Conservation (phyloP, 2,329 filamentous ascomycete genomes). For the Monosporascus sp. region DNA sequence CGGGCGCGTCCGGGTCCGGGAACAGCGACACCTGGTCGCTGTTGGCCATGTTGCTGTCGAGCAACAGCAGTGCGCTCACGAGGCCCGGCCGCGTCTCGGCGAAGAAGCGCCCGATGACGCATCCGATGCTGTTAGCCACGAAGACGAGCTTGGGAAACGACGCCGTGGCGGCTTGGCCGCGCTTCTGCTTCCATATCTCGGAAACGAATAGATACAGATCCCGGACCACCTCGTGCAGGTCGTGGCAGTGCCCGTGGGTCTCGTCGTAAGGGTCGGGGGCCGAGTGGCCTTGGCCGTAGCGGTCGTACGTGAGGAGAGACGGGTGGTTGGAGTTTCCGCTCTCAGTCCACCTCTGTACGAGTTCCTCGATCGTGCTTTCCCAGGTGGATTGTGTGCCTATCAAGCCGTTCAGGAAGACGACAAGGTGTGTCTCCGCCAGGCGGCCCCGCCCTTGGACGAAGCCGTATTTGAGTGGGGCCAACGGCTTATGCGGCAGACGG, state of each 20-base stretch:
- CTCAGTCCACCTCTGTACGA: constrained; percentile 6
- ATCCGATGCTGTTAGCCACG: constrained; percentile 48
- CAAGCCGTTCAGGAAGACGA: constrained; percentile 25
- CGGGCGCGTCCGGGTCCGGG: constrained; percentile 45
- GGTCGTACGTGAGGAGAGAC: constrained; percentile 49
- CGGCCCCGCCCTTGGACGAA: constrained; percentile 10
- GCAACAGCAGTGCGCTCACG: constrained; percentile 42
- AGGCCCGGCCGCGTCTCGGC: constrained; percentile 39
- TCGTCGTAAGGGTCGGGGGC: constrained; percentile 43
- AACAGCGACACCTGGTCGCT: constrained; percentile 50
- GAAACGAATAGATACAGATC: constrained; percentile 40
- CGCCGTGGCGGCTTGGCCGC: neutral
- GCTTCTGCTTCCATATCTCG: constrained; percentile 30
- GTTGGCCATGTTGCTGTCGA: constrained; percentile 55
- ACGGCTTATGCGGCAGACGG: constrained; percentile 14
- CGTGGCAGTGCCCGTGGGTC: constrained; percentile 40
- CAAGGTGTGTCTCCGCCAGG: constrained; percentile 9
- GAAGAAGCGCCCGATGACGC: constrained; percentile 46
- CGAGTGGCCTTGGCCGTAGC: constrained; percentile 49
- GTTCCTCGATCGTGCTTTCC: constrained; percentile 13
- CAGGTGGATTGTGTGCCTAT: constrained; percentile 20
- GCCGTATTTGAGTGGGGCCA: constrained; percentile 11
- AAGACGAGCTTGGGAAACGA: constrained; percentile 35
- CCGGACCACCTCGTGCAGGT: constrained; percentile 35
- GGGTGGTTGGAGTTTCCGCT: neutral